phyloP scores from a whole-genome alignment of 306 rosid species.

The Vicia faba region DNA sequence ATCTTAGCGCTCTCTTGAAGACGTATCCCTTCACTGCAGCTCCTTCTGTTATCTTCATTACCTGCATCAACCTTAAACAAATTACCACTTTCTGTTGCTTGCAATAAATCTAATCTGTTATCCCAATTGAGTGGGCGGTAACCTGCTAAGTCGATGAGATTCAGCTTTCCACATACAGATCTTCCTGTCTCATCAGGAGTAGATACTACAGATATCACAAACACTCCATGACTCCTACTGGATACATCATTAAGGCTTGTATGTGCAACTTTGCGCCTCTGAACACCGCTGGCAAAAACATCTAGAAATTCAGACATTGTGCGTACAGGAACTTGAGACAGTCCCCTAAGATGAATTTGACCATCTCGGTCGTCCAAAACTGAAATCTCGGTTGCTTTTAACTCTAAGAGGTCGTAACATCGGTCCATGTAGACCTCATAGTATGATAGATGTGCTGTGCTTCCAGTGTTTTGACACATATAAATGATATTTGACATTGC shows the following conservation, averaged over 20 bases:
- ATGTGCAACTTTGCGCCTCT: slow-evolving; percentile 80
- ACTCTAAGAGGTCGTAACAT: slow-evolving; percentile 85
- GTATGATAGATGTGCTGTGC: slow-evolving; percentile 73
- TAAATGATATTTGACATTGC: slow-evolving; percentile 73
- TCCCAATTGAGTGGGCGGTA: slow-evolving; percentile 18
- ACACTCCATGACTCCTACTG: slow-evolving; percentile 94
- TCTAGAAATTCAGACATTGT: slow-evolving; percentile 70
- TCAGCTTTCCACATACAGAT: slow-evolving; percentile 69
- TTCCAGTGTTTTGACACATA: slow-evolving; percentile 56
- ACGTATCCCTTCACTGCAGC: slow-evolving; percentile 87
- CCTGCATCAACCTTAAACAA: slow-evolving; percentile 52
- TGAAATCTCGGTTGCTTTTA: slow-evolving; percentile 70
- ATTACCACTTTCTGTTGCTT: slow-evolving; percentile 11
- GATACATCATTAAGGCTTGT: slow-evolving; percentile 90
- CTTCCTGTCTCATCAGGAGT: slow-evolving; percentile 47
- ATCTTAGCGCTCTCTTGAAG: slow-evolving; percentile 97
- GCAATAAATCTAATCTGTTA: slow-evolving; percentile 20
- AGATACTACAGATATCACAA: slow-evolving; percentile 76
- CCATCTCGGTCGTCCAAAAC: slow-evolving; percentile 86
- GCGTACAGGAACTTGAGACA: slow-evolving; percentile 61
- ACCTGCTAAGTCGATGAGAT: slow-evolving; percentile 98
- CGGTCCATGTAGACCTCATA: slow-evolving; percentile 90
- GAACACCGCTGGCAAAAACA: slow-evolving; percentile 62
- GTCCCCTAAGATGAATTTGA: slow-evolving; percentile 80
- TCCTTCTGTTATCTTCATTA: slow-evolving; percentile 92